These are phyloP conservation scores for Penicillium psychrofluorescens DNA, from an alignment of 495 filamentous ascomycete genomes.

Conservation along the genomic window DNA sequence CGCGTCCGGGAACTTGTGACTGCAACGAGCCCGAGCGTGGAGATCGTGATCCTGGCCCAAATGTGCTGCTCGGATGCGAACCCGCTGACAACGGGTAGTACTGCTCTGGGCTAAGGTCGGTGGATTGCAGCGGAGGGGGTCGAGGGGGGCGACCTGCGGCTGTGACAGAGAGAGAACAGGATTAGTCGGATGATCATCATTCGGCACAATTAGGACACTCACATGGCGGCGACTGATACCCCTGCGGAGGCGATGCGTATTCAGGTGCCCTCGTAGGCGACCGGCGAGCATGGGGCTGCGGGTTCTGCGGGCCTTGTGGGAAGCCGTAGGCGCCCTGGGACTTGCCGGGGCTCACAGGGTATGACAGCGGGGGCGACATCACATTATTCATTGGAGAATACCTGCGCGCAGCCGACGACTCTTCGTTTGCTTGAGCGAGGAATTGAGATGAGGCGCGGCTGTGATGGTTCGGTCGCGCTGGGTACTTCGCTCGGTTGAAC, in stretches of 20 bases:
- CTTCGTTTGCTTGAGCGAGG: conserved; percentile 53
- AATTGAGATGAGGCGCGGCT: conserved; percentile 57
- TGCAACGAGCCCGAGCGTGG: conserved; percentile 47
- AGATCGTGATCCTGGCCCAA: conserved; percentile 66
- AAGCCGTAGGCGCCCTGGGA: conserved; percentile 42
- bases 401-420: conserved; percentile 75
- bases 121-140: conserved; percentile 66
- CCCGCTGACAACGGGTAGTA: conserved; percentile 66
- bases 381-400: conserved; percentile 96
- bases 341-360: conserved; percentile 51
- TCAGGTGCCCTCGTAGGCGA: conserved; percentile 52
- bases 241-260: conserved; percentile 56
- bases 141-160: conserved; percentile 32
- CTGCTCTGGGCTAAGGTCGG: conserved; percentile 52
- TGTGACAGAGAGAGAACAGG: conserved; percentile 6
- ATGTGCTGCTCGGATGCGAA: conserved; percentile 62
- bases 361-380: conserved; percentile 55
- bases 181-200: no score
- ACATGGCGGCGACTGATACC: conserved; percentile 57
- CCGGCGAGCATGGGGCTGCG: conserved; percentile 37
- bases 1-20: conserved; percentile 45
- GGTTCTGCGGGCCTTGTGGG: conserved; percentile 14
- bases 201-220: conserved; percentile 12
- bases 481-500: conserved; percentile 75
- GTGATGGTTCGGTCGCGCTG: conserved; percentile 59